These are phyloP conservation scores for Phytomonas sp. DNA, from an alignment of 208 protist species.

Conservation along the genomic window DNA sequence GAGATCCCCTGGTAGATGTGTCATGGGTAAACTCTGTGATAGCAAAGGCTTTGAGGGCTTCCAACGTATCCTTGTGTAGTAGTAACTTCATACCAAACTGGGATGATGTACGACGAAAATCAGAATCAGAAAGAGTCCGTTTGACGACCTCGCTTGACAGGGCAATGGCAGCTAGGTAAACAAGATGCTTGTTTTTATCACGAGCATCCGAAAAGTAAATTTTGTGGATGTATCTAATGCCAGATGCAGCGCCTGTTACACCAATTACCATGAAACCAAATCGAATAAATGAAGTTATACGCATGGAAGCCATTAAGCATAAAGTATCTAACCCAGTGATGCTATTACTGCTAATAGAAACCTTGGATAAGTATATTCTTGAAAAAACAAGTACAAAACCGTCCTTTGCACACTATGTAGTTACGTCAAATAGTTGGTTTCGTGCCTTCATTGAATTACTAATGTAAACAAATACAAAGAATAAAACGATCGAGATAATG, in stretches of 20 bases:
- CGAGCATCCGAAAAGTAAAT: conserved; percentile 13
- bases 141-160: conserved; percentile 64
- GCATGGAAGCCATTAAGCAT: neutral
- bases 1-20: conserved; percentile 27
- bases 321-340: neutral
- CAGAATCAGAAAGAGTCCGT: conserved; percentile 38
- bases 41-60: conserved; percentile 47
- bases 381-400: neutral
- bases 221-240: conserved; percentile 34
- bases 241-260: conserved; percentile 29
- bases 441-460: neutral
- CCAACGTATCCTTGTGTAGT: conserved; percentile 32
- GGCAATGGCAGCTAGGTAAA: conserved; percentile 63
- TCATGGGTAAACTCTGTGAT: conserved; percentile 48
- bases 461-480: neutral
- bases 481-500: conserved; percentile 5
- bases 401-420: neutral
- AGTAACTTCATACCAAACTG: conserved; percentile 50
- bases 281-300: conserved; percentile 19
- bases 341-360: neutral
- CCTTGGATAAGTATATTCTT: neutral
- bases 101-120: conserved; percentile 39
- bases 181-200: conserved; percentile 34
- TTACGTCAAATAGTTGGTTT: neutral
- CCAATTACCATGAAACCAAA: conserved; percentile 33